phyloP scores from a whole-genome alignment of 2,329 filamentous ascomycete genomes.

The Cytospora paraplurivora region DNA sequence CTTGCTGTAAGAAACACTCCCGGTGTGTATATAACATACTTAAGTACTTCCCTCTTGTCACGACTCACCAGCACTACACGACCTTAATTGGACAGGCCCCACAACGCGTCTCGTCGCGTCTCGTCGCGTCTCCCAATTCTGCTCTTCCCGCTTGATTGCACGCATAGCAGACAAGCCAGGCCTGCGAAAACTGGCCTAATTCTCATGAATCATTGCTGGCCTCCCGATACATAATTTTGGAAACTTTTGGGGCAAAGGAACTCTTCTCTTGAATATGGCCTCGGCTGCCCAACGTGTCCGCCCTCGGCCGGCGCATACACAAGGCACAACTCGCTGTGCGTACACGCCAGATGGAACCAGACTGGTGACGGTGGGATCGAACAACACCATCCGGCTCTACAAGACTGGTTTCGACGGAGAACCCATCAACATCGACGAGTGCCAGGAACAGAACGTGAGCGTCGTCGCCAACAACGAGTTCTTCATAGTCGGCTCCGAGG shows the following conservation, averaged over 20 bases:
- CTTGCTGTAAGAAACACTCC: no score
- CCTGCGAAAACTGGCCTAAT: neutral
- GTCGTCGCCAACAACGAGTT: constrained; percentile 77
- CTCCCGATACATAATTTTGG: neutral
- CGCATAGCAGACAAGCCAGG: neutral
- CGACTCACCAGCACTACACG: constrained; percentile 1
- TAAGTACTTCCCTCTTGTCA: constrained; percentile 9
- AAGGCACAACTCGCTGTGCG: constrained; percentile 81
- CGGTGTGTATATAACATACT: no score
- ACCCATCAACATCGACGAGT: constrained; percentile 88
- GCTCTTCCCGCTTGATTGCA: neutral
- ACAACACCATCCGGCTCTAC: constrained; percentile 92
- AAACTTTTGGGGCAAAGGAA: neutral
- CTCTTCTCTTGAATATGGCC: constrained; percentile 37
- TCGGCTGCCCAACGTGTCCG: constrained; percentile 53
- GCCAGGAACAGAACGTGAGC: constrained; percentile 80
- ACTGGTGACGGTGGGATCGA: constrained; percentile 87
- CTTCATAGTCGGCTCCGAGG: constrained; percentile 88
- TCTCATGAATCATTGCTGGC: neutral
- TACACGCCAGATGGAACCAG: constrained; percentile 89
- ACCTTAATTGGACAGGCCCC: constrained; percentile 27
- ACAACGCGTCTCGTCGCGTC: constrained; percentile 29
- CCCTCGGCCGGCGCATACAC: constrained; percentile 74
- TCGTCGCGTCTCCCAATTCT: constrained; percentile 10
- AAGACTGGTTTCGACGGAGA: constrained; percentile 90